Conservation (phyloP, 208 protist genomes). For the Trypanosoma cruzi region DNA sequence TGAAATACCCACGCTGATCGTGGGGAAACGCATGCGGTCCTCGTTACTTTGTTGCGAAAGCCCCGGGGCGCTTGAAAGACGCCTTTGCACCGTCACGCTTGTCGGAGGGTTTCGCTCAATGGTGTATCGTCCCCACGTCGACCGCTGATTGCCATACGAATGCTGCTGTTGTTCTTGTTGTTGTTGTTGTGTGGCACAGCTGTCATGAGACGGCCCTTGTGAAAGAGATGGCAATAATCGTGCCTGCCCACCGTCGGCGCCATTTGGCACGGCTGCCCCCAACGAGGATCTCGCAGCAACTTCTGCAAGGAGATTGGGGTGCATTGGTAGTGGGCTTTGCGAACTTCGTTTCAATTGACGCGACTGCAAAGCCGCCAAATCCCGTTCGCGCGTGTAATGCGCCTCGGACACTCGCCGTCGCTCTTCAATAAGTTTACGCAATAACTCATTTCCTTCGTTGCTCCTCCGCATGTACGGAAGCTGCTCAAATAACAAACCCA, state of each 20-base stretch:
- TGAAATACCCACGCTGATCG: not conserved
- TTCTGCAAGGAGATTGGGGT: constrained; percentile 5
- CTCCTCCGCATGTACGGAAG: too few species aligned
- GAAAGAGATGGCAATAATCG: constrained; percentile 14
- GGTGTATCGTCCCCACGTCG: constrained; percentile 23
- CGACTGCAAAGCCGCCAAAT: not conserved
- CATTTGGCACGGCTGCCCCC: constrained; percentile 8
- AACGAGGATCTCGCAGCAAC: constrained; percentile 22
- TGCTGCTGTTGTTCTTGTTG: not conserved
- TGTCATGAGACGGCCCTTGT: not conserved
- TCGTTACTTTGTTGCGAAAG: not conserved
- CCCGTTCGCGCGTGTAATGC: not conserved
- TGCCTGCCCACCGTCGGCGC: not conserved
- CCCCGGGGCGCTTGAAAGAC: constrained; percentile 7
- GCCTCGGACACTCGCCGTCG: not conserved
- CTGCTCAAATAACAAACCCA: constrained; percentile 1
- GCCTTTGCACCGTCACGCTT: not conserved
- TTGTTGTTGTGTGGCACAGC: not conserved
- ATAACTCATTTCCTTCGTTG: too few species aligned
- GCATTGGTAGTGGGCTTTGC: not conserved
- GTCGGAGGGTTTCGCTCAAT: not conserved
- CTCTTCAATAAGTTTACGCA: constrained; percentile 1
- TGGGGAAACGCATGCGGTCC: constrained; percentile 3
- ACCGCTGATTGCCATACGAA: not conserved
- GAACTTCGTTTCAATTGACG: not conserved